Evolutionary conservation across 2,329 filamentous ascomycete genomes (phyloP).

Genomic region (Lecanicillium sp.): DNA sequence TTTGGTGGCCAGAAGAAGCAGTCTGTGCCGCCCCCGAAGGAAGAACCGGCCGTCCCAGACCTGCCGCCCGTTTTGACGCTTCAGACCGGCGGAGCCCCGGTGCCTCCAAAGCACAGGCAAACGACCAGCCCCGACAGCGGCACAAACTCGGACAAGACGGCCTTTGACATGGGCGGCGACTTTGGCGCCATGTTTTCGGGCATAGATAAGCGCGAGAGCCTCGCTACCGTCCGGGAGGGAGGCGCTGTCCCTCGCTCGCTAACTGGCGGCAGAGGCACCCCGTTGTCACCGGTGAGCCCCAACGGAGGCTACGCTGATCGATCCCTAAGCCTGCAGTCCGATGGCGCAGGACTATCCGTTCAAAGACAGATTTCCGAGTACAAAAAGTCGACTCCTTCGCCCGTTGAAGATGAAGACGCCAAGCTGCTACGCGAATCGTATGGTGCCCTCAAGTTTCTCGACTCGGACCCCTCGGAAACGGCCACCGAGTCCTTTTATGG

Average conservation of each 20-base stretch:
- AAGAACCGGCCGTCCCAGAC: slow-evolving; percentile 21
- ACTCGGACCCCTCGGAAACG: slow-evolving; percentile 14
- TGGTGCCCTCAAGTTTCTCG: slow-evolving; percentile 39
- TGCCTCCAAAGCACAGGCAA: not conserved
- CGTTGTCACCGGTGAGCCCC: slow-evolving; percentile 40
- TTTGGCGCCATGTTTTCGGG: slow-evolving; percentile 48
- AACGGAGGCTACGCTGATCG: slow-evolving; percentile 20
- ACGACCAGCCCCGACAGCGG: slow-evolving; percentile 38
- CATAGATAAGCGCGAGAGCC: slow-evolving; percentile 48
- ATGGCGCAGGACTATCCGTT: slow-evolving; percentile 32
- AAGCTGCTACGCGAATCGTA: slow-evolving; percentile 45
- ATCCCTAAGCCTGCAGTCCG: slow-evolving; percentile 31
- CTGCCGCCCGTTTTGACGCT: slow-evolving; percentile 30
- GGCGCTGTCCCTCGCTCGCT: slow-evolving; percentile 34
- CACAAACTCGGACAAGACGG: slow-evolving; percentile 39
- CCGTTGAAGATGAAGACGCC: slow-evolving; percentile 44
- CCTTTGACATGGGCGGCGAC: slow-evolving; percentile 48
- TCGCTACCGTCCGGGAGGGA: slow-evolving; percentile 36
- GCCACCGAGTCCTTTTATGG: slow-evolving; percentile 10
- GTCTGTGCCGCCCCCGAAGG: slow-evolving; percentile 19
- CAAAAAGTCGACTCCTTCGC: slow-evolving; percentile 28
- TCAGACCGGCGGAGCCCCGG: slow-evolving; percentile 9
- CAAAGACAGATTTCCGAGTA: slow-evolving; percentile 38
- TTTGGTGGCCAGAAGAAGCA: slow-evolving; percentile 50
- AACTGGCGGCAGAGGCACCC: slow-evolving; percentile 33